phyloP scores from a whole-genome alignment of 2,329 filamentous ascomycete genomes.

The Hypoxylon sp. region DNA sequence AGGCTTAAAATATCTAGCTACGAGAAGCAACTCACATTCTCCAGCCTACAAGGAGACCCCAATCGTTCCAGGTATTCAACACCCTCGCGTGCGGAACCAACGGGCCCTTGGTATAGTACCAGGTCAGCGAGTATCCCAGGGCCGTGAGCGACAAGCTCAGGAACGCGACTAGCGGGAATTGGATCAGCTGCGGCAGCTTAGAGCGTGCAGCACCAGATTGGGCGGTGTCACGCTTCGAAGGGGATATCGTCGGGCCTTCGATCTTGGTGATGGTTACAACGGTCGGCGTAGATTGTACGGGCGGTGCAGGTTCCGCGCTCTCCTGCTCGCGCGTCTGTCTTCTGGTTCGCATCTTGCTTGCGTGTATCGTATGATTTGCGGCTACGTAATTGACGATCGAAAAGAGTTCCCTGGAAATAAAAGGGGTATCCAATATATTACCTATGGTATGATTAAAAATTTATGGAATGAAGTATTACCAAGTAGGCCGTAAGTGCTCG shows the following conservation, averaged over 20 bases:
- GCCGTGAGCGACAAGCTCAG: slow-evolving; percentile 74
- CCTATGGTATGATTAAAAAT: background rate
- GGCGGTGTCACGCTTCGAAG: slow-evolving; percentile 24
- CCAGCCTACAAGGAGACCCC: slow-evolving; percentile 68
- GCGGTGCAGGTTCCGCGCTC: slow-evolving; percentile 10
- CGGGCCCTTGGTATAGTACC: slow-evolving; percentile 73
- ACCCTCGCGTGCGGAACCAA: slow-evolving; percentile 76
- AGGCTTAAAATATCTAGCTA: background rate
- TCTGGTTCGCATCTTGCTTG: slow-evolving; percentile 40
- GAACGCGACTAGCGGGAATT: slow-evolving; percentile 67
- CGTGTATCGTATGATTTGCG: slow-evolving; percentile 1
- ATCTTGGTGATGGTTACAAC: slow-evolving; percentile 50
- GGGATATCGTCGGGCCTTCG: slow-evolving; percentile 44
- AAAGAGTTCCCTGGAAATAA: background rate
- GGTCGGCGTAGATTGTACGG: slow-evolving; percentile 23
- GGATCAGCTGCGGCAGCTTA: slow-evolving; percentile 61
- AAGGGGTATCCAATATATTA: background rate
- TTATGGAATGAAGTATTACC: background rate
- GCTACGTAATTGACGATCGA: background rate
- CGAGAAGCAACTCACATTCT: slow-evolving; percentile 63
- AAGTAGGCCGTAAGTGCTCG: slow-evolving; percentile 3
- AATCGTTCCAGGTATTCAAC: slow-evolving; percentile 73
- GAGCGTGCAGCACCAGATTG: slow-evolving; percentile 44
- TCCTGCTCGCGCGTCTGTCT: slow-evolving; percentile 43
- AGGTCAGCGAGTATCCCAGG: slow-evolving; percentile 73